These are phyloP conservation scores for Pholiota conissans DNA, from an alignment of 768 basidiomycete species.

Conservation along the genomic window DNA sequence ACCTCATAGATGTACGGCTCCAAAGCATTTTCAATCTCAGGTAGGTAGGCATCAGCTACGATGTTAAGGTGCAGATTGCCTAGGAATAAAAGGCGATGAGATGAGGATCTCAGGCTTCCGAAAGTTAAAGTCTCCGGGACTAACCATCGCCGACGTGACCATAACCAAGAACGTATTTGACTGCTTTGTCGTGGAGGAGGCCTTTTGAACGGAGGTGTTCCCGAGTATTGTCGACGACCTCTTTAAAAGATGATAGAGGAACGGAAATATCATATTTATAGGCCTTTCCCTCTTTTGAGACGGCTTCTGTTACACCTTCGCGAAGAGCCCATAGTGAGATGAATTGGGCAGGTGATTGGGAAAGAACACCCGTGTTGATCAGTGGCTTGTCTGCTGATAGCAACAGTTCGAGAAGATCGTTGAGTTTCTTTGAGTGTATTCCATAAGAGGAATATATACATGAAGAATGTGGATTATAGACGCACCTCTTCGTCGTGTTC, in stretches of 20 bases:
- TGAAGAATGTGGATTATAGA: too few relatives aligned
- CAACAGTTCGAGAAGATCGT: constrained; percentile 72
- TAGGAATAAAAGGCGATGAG: constrained; percentile 24
- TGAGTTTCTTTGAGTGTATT: constrained; percentile 71
- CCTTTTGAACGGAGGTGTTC: constrained; percentile 70
- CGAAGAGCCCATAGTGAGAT: constrained; percentile 88
- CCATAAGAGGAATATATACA: neutral
- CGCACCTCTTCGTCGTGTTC: constrained; percentile 94
- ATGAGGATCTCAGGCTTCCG: neutral
- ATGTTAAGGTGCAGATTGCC: constrained; percentile 95
- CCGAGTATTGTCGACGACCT: constrained; percentile 79
- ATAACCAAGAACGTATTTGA: constrained; percentile 88
- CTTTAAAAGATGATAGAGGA: constrained; percentile 83
- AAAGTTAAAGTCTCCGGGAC: constrained; percentile 22
- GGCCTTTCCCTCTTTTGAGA: constrained; percentile 89
- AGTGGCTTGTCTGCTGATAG: constrained; percentile 72
- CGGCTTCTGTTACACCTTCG: constrained; percentile 89
- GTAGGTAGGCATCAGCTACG: constrained; percentile 77
- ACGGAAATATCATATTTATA: constrained; percentile 98
- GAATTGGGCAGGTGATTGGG: constrained; percentile 90
- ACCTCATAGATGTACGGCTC: constrained; percentile 97
- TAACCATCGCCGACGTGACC: constrained; percentile 96
- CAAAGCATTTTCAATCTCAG: constrained; percentile 81
- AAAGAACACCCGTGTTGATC: constrained; percentile 87
- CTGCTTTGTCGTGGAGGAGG: constrained; percentile 67